These are phyloP conservation scores for Aspergillus funiculosus DNA, from an alignment of 495 filamentous ascomycete species.

Conservation along the genomic window DNA sequence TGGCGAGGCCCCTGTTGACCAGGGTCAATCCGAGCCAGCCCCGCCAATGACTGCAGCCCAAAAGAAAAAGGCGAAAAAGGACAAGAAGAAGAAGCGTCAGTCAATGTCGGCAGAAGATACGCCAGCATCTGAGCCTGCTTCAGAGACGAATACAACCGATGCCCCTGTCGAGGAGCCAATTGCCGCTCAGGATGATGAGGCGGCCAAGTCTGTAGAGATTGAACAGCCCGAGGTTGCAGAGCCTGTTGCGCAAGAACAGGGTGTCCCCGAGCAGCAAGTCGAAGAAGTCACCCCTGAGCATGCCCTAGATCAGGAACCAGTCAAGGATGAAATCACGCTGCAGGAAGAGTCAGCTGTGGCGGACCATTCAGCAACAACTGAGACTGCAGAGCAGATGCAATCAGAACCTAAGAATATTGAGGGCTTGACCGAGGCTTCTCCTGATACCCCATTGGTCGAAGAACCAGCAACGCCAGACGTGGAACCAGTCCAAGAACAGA, in stretches of 20 bases:
- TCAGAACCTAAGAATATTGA: no score
- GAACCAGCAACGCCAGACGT: no score
- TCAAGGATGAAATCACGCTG: not conserved
- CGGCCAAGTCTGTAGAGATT: not conserved
- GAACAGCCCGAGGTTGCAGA: not conserved
- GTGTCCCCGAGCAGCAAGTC: not conserved
- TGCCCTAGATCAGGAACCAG: slow-evolving; percentile 1
- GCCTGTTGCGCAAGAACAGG: not conserved
- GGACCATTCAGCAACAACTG: not conserved
- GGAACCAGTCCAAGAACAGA: no score
- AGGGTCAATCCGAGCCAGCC: slow-evolving; percentile 2
- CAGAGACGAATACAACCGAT: not conserved
- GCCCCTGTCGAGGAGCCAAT: not conserved
- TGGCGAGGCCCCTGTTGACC: slow-evolving; percentile 1
- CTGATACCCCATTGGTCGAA: slow-evolving; percentile 1
- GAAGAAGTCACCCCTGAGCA: not conserved
- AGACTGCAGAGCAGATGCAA: slow-evolving; percentile 2
- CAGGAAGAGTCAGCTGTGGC: slow-evolving; percentile 1
- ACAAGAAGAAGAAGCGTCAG: slow-evolving; percentile 22
- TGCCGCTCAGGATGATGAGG: not conserved
- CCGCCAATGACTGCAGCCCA: slow-evolving; percentile 16
- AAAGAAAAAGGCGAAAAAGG: slow-evolving; percentile 22
- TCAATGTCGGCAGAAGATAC: slow-evolving; percentile 10
- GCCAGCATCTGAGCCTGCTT: slow-evolving; percentile 7
- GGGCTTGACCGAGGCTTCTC: no score